Evolutionary conservation across 176 grass and related monocot species (phyloP), one percentile per base, ranked within the genome.

Genomic region (Oryza coarctata): DNA sequence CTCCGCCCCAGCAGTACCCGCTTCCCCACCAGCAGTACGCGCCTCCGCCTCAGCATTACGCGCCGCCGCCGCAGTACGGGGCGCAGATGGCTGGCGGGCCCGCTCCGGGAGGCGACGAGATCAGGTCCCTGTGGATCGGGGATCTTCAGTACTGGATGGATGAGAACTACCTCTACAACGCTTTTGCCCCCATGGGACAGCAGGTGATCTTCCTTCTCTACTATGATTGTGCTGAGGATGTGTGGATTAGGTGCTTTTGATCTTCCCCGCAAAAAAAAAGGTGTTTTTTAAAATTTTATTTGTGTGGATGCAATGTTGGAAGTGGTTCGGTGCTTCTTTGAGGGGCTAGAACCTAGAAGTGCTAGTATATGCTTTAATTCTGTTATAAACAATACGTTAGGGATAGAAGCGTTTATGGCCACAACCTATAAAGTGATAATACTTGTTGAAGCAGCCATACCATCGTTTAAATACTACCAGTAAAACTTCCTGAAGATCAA

Each of bases 101-200:
- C 2, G 39, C 78, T 25, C 74, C 83, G 0, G 79, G 70, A 15
- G 52, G 67, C 10, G 88, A 90, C 32, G 94, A 97, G 79, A 78
- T 97, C 84, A 91, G 84, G 68, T 82, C 94, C 3, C 81, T 97
- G 67, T 97, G 94, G 94, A 91, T 97, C 28, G 92, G 94, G 41
- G 94, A 97, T 85, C 84, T 97, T 50, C 92, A 92, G 84, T 89
- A 92, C 64, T 97, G 94, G 94, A 94, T 97, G 90, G 94, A 97
- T 9, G 94, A 97, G 77, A 68, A 35, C 86, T 94, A 92, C 69
- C 72, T 94, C 22, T 90, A 80, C 34, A 74, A 61, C 1, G 89
- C 87, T 70, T 97, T 97, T 43, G 81, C 66, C 0, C 14, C 66
- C 13, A 82, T 93, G 63, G 86, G 77, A 23, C 88, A 82, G 81